Percentiles rank a stretch among this genome's conserved stretches.
These are phyloP conservation scores for Globisporangium cederbergense DNA, from an alignment of 352 stramenopile species.

Conservation along the genomic window DNA sequence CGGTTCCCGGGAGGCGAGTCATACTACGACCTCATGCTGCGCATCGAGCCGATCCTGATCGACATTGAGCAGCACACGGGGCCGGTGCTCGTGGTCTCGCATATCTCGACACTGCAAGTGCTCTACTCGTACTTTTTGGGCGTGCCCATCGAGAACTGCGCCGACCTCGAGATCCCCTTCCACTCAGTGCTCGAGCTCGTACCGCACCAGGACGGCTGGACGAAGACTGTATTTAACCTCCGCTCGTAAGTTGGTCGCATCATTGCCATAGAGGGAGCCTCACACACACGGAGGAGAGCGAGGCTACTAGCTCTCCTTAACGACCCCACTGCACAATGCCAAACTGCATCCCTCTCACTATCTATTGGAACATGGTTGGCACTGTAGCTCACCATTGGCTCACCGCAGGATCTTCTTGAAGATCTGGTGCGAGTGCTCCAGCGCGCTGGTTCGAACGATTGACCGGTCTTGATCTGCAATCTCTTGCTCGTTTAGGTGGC, in stretches of 20 bases:
- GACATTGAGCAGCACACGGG: conserved; percentile 90
- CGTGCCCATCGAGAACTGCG: conserved; percentile 72
- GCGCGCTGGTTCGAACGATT: conserved; percentile 30
- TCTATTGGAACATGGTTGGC: not conserved
- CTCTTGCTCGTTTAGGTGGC: conserved; percentile 53
- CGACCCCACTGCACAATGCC: not conserved
- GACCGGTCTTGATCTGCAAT: conserved; percentile 46
- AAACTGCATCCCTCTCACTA: conserved; percentile 5
- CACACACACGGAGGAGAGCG: not conserved
- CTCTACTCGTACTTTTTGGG: conserved; percentile 87
- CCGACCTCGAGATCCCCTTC: conserved; percentile 80
- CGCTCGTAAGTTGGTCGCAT: conserved; percentile 23
- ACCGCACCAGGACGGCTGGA: conserved; percentile 77
- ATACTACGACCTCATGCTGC: conserved; percentile 93
- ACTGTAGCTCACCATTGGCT: not conserved
- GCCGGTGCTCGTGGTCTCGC: conserved; percentile 79
- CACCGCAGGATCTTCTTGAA: conserved; percentile 32
- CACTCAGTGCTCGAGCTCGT: conserved; percentile 83
- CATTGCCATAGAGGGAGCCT: not conserved
- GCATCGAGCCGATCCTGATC: conserved; percentile 90
- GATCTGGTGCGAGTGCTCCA: conserved; percentile 53
- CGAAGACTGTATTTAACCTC: conserved; percentile 83
- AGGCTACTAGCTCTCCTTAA: not conserved
- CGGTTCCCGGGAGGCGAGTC: conserved; percentile 90
- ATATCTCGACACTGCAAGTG: conserved; percentile 84